Base-by-base conservation (phyloP, 192 early-diverging fungal species). In the Pilobolus umbonatus region DNA sequence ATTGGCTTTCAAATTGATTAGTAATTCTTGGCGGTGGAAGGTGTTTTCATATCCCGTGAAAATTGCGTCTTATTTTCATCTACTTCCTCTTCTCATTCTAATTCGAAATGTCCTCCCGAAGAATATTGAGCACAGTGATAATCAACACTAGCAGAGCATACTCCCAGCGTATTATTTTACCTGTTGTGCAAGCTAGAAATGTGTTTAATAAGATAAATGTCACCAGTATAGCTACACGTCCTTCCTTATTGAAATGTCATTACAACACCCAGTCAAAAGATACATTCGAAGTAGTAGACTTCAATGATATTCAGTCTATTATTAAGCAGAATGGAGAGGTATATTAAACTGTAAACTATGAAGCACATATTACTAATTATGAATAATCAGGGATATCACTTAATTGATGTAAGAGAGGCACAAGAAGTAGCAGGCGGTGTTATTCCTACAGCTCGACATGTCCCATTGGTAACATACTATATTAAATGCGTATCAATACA, bases 321-420 rank as follows among this genome's bases (percentile, higher is more conserved):
- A 57, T 65, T 5, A 50, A 65, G 39, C 29, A 53, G 0, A 42
- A 65, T 12, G 49, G 36, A 17, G 46, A 51, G 56, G 64, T 65
- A 65, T 14, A 15, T 29, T 15, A 14, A 24, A 14, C 0, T 17
- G 5, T 19, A 42, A 21, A 29, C 5, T 2, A 25, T 15, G 39
- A 29, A 28, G 17, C 7, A 31, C 19, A 43, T 43, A 19, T 25
- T 39, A 9, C 19, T 39, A 22, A 29, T 28, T n/a, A 58, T 31
- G 19, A 31, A 30, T 22, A 58, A 0, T 30, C 62, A 75, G 73
- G 64, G 67, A 6, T 83, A 78, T 43, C 54, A 66, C 28, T 66
- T 88, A 38, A 82, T 88, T 43, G 86, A 88, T 64, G 86, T 88
- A 39, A 81, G 86, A 48, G 86, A 86, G 53, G 66, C 75, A 7